These are phyloP conservation scores for Diaporthe batatas DNA, from an alignment of 2,329 filamentous ascomycete genomes.

Conservation along the genomic window DNA sequence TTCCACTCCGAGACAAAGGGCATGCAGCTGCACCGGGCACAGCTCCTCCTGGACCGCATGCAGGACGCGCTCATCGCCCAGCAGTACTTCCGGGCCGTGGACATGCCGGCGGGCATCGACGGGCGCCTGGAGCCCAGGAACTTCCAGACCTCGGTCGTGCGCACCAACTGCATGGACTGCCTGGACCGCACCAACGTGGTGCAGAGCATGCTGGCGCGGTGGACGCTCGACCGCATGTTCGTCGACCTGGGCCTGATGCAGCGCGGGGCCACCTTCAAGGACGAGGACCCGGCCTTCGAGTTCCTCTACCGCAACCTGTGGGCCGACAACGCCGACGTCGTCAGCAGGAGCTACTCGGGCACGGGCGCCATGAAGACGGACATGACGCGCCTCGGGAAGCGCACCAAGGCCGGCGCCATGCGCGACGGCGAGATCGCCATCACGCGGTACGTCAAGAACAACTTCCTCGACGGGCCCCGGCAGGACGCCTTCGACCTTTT, in stretches of 20 bases:
- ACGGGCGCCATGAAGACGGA: slow-evolving; percentile 99
- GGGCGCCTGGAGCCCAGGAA: slow-evolving; percentile 84
- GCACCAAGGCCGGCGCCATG: slow-evolving; percentile 86
- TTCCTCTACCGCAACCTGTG: slow-evolving; percentile 95
- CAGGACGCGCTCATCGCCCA: slow-evolving; percentile 81
- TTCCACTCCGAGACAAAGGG: slow-evolving; percentile 99
- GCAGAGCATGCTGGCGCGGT: slow-evolving; percentile 95
- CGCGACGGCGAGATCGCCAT: slow-evolving; percentile 91
- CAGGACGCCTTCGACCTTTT: slow-evolving; percentile 98
- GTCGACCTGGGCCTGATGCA: slow-evolving; percentile 84
- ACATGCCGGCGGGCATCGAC: slow-evolving; percentile 79
- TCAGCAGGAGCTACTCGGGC: slow-evolving; percentile 92
- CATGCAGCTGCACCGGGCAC: slow-evolving; percentile 90
- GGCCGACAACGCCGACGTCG: slow-evolving; percentile 98
- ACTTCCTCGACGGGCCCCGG: slow-evolving; percentile 92
- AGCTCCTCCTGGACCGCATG: slow-evolving; percentile 86
- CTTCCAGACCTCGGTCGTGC: slow-evolving; percentile 89
- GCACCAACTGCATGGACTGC: slow-evolving; percentile 99
- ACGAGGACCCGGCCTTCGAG: slow-evolving; percentile 85
- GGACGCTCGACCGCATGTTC: slow-evolving; percentile 89
- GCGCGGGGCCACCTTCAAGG: slow-evolving; percentile 80
- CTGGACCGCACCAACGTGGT: slow-evolving; percentile 98
- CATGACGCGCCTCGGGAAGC: slow-evolving; percentile 91
- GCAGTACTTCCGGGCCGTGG: slow-evolving; percentile 92
- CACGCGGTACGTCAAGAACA: slow-evolving; percentile 92